Percentiles rank a stretch among this genome's conserved stretches.
Conservation (phyloP, 352 stramenopile genomes). For the Paralagenidium karlingii region DNA sequence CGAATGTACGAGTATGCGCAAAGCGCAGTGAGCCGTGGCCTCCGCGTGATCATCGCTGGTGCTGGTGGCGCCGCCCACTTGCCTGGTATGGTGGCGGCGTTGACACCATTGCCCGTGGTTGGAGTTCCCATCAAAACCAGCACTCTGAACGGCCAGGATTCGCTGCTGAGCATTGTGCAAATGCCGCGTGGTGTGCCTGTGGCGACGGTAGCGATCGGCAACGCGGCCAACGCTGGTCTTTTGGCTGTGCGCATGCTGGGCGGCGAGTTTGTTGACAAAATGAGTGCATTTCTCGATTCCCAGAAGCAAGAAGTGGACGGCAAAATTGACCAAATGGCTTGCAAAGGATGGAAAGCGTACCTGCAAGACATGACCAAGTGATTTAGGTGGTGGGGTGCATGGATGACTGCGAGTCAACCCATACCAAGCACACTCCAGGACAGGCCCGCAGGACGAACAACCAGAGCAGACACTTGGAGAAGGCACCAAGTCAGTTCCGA, state of each 20-base stretch:
- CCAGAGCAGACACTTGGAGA: too few species aligned
- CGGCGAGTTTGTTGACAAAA: conserved; percentile 65
- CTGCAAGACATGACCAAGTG: too few species aligned
- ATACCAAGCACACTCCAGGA: too few species aligned
- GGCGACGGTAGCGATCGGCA: conserved; percentile 97
- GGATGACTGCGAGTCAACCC: too few species aligned
- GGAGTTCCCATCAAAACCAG: conserved; percentile 97
- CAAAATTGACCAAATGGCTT: conserved; percentile 84
- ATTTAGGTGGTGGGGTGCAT: too few species aligned
- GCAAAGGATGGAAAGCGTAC: conserved; percentile 87
- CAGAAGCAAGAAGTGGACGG: conserved; percentile 89
- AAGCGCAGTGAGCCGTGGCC: conserved; percentile 72
- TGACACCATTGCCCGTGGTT: conserved; percentile 86
- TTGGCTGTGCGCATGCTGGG: conserved; percentile 94
- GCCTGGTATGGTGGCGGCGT: conserved; percentile 87
- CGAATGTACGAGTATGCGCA: conserved; percentile 95
- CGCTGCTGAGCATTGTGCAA: conserved; percentile 97
- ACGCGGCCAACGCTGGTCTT: conserved; percentile 96
- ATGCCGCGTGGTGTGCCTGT: conserved; percentile 97
- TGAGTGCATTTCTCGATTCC: conserved; percentile 87
- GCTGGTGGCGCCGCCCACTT: conserved; percentile 96
- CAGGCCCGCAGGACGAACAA: too few species aligned
- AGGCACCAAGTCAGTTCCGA: too few species aligned
- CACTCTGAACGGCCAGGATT: conserved; percentile 95
- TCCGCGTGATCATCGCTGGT: conserved; percentile 92